Percentiles rank a stretch among this genome's conserved stretches.
Evolutionary conservation across 73 alveolate genomes (phyloP).

Genomic region (Breviolum minutum): DNA sequence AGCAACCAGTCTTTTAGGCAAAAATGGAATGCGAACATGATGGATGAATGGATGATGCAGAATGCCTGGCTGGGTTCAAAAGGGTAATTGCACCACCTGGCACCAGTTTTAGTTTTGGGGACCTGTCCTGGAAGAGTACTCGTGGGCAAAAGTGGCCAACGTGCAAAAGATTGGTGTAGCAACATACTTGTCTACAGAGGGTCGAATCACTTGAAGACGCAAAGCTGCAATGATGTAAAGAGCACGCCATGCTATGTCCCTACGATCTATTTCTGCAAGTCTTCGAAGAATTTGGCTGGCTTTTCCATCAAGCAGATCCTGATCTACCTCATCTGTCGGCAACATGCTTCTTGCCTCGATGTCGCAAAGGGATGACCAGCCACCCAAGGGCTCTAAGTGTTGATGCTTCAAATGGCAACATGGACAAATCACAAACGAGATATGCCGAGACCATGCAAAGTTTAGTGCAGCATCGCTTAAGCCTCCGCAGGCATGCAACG

Average conservation of each 20-base stretch:
- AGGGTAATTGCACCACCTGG: background rate
- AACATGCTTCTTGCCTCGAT: background rate
- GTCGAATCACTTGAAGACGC: background rate
- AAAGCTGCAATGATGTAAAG: conserved; percentile 31
- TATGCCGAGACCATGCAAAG: conserved; percentile 26
- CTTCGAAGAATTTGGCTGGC: background rate
- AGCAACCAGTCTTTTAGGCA: background rate
- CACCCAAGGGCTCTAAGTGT: conserved; percentile 45
- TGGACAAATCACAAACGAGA: conserved; percentile 52
- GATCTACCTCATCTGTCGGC: background rate
- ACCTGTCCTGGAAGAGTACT: conserved; percentile 14
- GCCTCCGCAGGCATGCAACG: conserved; percentile 82
- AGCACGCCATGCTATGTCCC: conserved; percentile 36
- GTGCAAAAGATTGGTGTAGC: background rate
- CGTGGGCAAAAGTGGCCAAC: conserved; percentile 11
- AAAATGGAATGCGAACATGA: background rate
- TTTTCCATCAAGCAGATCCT: background rate
- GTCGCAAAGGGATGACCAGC: conserved; percentile 50
- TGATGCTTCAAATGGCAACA: conserved; percentile 62
- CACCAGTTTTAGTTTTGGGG: background rate
- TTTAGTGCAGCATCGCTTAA: conserved; percentile 61
- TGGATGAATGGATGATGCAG: background rate
- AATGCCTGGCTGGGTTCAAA: background rate
- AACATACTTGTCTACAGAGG: background rate
- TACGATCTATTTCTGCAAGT: conserved; percentile 34